A percentile compares a stretch with the other conserved stretches of the same genome.
Conservation (phyloP, 2,329 filamentous ascomycete genomes). For the Verticillium albo-atrum region DNA sequence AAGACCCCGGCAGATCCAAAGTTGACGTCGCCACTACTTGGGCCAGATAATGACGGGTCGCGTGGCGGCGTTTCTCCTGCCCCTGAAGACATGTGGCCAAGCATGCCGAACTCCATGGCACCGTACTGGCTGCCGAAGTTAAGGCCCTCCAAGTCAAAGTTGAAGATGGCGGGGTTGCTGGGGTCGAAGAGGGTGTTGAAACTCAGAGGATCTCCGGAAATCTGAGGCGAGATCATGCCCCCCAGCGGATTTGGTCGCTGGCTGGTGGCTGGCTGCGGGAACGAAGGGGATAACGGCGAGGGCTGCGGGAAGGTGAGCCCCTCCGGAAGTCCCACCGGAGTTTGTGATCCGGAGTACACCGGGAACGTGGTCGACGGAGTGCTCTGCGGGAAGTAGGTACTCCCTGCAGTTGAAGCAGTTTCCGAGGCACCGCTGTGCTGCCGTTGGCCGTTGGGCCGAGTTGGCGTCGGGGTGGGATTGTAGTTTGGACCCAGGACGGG, state of each 20-base stretch:
- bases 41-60: slow-evolving; percentile 47
- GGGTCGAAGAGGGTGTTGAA: slow-evolving; percentile 75
- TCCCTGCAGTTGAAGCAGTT: slow-evolving; percentile 38
- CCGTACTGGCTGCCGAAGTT: slow-evolving; percentile 97
- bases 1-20: slow-evolving; percentile 44
- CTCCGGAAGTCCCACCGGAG: slow-evolving; percentile 43
- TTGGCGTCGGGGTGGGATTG: slow-evolving; percentile 49
- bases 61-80: slow-evolving; percentile 73
- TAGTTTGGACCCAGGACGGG: slow-evolving; percentile 75
- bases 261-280: slow-evolving; percentile 51
- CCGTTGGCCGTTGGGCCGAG: slow-evolving; percentile 35
- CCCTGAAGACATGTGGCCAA: slow-evolving; percentile 93
- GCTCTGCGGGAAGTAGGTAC: slow-evolving; percentile 44
- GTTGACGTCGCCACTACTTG: slow-evolving; percentile 28
- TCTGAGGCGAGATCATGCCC: slow-evolving; percentile 43
- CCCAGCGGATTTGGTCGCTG: slow-evolving; percentile 33
- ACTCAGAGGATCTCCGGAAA: slow-evolving; percentile 43
- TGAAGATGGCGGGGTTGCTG: slow-evolving; percentile 88
- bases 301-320: slow-evolving; percentile 57
- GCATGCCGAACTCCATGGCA: slow-evolving; percentile 91
- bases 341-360: slow-evolving; percentile 45
- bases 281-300: slow-evolving; percentile 71
- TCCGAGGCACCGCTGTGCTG: slow-evolving; percentile 27
- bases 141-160: slow-evolving; percentile 89
- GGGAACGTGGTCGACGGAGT: slow-evolving; percentile 42